phyloP scores from a whole-genome alignment of 805 yeast species.

The Starmerella cellae region DNA sequence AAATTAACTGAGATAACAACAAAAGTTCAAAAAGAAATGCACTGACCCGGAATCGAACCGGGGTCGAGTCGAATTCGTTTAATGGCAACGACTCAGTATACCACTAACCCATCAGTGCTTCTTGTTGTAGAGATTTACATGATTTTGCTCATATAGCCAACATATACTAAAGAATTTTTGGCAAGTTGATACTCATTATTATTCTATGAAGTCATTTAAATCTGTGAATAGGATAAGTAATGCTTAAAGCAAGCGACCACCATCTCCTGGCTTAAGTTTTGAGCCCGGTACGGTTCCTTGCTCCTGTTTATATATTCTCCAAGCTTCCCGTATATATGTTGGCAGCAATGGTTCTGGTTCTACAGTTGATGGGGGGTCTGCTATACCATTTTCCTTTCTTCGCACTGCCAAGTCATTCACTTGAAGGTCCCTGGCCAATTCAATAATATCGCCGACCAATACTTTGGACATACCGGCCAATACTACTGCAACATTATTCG shows the following conservation, averaged over 20 bases:
- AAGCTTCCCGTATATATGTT: slow-evolving; percentile 77
- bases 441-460: slow-evolving; percentile 80
- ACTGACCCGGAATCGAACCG: slow-evolving; percentile 99
- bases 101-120: slow-evolving; percentile 17
- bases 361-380: slow-evolving; percentile 16
- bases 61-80: slow-evolving; percentile 53
- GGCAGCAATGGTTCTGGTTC: slow-evolving; percentile 51
- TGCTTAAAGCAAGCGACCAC: slow-evolving; percentile 29
- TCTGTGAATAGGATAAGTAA: neutral
- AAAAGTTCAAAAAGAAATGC: slow-evolving; percentile 36
- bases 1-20: too few species aligned
- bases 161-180: neutral
- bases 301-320: slow-evolving; percentile 62
- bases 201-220: neutral
- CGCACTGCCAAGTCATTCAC: slow-evolving; percentile 26
- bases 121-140: neutral
- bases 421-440: slow-evolving; percentile 63
- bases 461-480: slow-evolving; percentile 79
- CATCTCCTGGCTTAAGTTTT: slow-evolving; percentile 62
- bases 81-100: slow-evolving; percentile 18
- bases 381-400: neutral
- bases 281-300: slow-evolving; percentile 48
- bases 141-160: neutral
- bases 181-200: too few species aligned
- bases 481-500: slow-evolving; percentile 66